Conservation (phyloP, 1,284 basidiomycete genomes). For the Tilletia caries region DNA sequence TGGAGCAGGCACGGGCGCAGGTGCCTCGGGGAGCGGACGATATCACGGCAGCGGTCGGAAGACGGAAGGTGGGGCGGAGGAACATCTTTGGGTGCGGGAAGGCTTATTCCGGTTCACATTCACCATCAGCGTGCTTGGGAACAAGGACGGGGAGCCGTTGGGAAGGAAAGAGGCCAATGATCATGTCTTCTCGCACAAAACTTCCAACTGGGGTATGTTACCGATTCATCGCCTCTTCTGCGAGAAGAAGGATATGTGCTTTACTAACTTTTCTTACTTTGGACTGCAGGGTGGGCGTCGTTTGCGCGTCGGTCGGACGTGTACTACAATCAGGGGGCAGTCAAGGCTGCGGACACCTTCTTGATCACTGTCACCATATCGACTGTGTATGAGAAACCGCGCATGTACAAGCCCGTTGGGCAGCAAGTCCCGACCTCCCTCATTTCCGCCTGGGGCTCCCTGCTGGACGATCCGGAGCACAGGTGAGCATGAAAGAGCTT, state of each 20-base stretch:
- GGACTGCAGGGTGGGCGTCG: slow-evolving; percentile 54
- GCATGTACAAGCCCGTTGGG: slow-evolving; percentile 58
- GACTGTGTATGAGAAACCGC: slow-evolving; percentile 64
- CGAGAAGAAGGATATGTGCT: not conserved
- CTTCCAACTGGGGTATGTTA: slow-evolving; percentile 53
- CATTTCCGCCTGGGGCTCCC: slow-evolving; percentile 67
- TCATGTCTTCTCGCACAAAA: slow-evolving; percentile 77
- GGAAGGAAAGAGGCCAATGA: slow-evolving; percentile 72
- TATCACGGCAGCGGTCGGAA: slow-evolving; percentile 4
- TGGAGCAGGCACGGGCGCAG: slow-evolving; percentile 19
- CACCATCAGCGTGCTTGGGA: slow-evolving; percentile 62
- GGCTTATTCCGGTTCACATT: slow-evolving; percentile 79
- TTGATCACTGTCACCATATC: slow-evolving; percentile 75
- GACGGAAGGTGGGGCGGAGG: slow-evolving; percentile 30
- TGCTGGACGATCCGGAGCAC: slow-evolving; percentile 75
- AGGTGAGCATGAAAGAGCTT: too few species aligned
- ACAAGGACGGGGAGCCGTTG: slow-evolving; percentile 33
- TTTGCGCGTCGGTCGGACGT: slow-evolving; percentile 73
- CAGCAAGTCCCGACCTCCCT: slow-evolving; percentile 65
- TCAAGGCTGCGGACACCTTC: slow-evolving; percentile 64
- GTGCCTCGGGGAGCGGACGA: not conserved
- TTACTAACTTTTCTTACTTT: too few species aligned
- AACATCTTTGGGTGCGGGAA: slow-evolving; percentile 74
- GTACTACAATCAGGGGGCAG: slow-evolving; percentile 64
- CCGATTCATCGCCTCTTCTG: not conserved